Conservation (phyloP, 345 rosid species). For the Citrus hindsii region DNA sequence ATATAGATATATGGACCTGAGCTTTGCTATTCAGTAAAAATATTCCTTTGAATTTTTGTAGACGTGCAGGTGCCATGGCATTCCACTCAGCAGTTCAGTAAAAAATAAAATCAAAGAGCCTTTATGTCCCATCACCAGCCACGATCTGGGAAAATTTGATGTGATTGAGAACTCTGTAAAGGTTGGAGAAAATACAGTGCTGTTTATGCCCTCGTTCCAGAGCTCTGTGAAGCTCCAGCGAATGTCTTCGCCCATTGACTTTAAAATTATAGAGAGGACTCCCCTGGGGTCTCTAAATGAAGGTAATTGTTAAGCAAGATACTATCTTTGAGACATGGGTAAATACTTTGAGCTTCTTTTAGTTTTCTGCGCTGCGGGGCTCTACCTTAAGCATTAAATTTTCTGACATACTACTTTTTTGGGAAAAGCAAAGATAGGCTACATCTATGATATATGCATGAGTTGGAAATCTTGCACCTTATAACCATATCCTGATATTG, state of each 20-base stretch:
- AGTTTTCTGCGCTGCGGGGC: neutral
- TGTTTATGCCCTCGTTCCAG: constrained; percentile 56
- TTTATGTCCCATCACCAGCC: constrained; percentile 52
- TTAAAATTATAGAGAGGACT: constrained; percentile 66
- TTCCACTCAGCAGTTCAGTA: constrained; percentile 29
- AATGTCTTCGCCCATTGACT: constrained; percentile 49
- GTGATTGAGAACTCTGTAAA: constrained; percentile 57
- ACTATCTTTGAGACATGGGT: neutral
- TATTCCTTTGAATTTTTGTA: constrained; percentile 23
- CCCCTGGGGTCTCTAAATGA: constrained; percentile 66
- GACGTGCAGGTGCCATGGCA: constrained; percentile 84
- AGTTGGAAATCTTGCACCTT: neutral
- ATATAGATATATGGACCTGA: neutral
- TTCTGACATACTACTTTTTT: neutral
- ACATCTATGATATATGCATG: neutral
- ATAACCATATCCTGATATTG: neutral
- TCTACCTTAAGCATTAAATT: constrained; percentile 4
- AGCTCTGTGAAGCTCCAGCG: constrained; percentile 38
- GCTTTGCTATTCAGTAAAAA: too few species aligned
- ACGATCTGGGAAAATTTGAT: constrained; percentile 39
- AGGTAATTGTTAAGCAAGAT: constrained; percentile 39
- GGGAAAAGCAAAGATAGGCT: neutral
- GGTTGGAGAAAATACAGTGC: constrained; percentile 59
- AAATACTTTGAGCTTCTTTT: neutral
- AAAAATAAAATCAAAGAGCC: constrained; percentile 29